Evolutionary conservation across 2,329 filamentous ascomycete species (phyloP).

Genomic region (Magnaporthiopsis incrustans): DNA sequence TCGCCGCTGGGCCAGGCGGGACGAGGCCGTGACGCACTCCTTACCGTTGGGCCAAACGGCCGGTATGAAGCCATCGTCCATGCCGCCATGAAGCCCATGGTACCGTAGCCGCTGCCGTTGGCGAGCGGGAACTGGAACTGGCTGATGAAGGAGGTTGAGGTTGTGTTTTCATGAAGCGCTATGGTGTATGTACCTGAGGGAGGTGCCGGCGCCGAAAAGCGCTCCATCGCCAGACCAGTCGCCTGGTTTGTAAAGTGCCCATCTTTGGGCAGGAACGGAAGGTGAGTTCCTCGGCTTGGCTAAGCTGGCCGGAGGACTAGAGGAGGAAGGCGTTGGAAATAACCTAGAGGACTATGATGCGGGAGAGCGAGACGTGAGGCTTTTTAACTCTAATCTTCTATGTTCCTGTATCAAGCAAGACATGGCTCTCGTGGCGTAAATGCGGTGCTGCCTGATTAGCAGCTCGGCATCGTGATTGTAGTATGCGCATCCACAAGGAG

Average conservation of each 20-base stretch:
- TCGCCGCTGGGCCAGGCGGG: slow-evolving; percentile 34
- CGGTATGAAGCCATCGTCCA: slow-evolving; percentile 36
- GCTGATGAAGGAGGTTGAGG: slow-evolving; percentile 35
- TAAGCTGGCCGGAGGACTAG: background rate
- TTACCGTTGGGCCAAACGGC: slow-evolving; percentile 34
- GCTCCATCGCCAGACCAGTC: slow-evolving; percentile 27
- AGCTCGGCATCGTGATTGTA: background rate
- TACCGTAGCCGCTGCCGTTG: slow-evolving; percentile 35
- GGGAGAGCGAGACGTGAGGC: background rate
- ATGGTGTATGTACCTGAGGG: slow-evolving; percentile 34
- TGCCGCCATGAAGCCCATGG: slow-evolving; percentile 34
- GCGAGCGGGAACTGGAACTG: slow-evolving; percentile 33
- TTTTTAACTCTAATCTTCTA: background rate
- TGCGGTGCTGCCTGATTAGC: no score
- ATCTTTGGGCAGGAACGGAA: slow-evolving; percentile 4
- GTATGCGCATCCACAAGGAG: background rate
- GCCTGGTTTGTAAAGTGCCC: slow-evolving; percentile 23
- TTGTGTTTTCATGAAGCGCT: slow-evolving; percentile 29
- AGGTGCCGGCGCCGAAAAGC: slow-evolving; percentile 30
- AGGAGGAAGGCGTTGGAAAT: slow-evolving; percentile 2
- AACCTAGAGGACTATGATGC: background rate
- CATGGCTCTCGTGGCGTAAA: background rate
- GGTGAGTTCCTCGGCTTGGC: slow-evolving; percentile 1
- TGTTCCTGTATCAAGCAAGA: background rate
- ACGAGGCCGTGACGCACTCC: slow-evolving; percentile 29